Evolutionary conservation across 768 basidiomycete genomes (phyloP).

Genomic region (Amanita pseudoporphyria): DNA sequence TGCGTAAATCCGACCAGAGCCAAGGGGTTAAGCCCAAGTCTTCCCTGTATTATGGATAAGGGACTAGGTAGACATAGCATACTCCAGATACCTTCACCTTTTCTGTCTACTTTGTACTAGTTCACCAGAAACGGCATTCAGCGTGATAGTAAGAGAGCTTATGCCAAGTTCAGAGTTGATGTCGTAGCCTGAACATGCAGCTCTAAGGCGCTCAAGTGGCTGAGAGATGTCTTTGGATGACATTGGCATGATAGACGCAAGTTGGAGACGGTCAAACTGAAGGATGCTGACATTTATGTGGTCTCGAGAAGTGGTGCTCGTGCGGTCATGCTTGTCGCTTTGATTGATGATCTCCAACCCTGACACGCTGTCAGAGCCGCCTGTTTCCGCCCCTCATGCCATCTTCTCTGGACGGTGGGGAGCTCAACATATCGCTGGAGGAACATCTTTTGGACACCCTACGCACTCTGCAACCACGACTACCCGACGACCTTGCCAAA

Average conservation of each 20-base stretch:
- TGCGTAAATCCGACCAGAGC: constrained; percentile 46
- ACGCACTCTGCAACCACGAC: constrained; percentile 29
- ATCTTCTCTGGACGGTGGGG: constrained; percentile 15
- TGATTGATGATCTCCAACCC: neutral
- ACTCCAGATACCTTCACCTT: constrained; percentile 21
- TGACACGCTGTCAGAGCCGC: neutral
- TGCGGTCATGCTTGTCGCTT: no score
- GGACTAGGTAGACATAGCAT: neutral
- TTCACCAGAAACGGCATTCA: constrained; percentile 41
- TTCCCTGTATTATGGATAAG: constrained; percentile 14
- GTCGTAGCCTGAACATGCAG: constrained; percentile 33
- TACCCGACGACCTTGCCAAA: constrained; percentile 35
- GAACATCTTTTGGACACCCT: constrained; percentile 47
- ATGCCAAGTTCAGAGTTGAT: constrained; percentile 25
- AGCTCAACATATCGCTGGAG: constrained; percentile 60
- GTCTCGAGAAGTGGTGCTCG: no score
- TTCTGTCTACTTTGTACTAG: constrained; percentile 37
- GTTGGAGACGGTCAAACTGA: constrained; percentile 2
- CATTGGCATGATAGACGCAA: constrained; percentile 5
- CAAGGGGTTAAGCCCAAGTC: constrained; percentile 29
- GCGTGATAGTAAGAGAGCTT: constrained; percentile 22
- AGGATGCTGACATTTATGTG: neutral
- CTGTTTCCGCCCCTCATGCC: constrained; percentile 9
- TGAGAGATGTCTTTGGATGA: constrained; percentile 7
- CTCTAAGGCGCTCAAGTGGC: constrained; percentile 21